Conservation (phyloP, 768 basidiomycete genomes). For the Tremella yokohamensis region DNA sequence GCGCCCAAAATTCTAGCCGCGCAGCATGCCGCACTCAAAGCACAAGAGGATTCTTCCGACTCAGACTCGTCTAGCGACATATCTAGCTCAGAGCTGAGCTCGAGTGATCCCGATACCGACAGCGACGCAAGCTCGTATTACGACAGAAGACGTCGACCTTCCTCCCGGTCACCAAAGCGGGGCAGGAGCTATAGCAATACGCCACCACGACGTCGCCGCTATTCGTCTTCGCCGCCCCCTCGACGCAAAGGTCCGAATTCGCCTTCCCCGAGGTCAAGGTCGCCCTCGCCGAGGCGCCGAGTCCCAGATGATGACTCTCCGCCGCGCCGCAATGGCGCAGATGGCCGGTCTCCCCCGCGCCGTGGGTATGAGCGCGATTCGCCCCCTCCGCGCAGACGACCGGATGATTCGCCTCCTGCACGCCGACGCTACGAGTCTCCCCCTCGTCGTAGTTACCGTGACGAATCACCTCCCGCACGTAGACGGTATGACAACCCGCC, state of each 20-base stretch:
- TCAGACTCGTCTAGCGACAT: constrained; percentile 26
- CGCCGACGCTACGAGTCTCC: neutral
- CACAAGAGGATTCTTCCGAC: constrained; percentile 54
- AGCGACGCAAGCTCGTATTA: constrained; percentile 10
- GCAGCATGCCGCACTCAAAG: constrained; percentile 79
- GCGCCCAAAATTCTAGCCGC: constrained; percentile 95
- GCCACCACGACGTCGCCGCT: constrained; percentile 10
- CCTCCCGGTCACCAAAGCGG: constrained; percentile 19
- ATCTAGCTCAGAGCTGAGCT: constrained; percentile 47
- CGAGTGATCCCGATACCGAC: constrained; percentile 47
- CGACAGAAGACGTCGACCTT: constrained; percentile 21
- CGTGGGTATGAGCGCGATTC: constrained; percentile 7
- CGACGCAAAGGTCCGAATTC: constrained; percentile 30
- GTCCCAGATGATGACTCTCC: constrained; percentile 15
- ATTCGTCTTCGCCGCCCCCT: constrained; percentile 29
- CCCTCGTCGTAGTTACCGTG: neutral
- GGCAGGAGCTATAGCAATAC: constrained; percentile 12
- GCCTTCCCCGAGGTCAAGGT: constrained; percentile 12
- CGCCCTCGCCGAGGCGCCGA: constrained; percentile 5
- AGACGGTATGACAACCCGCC: neutral
- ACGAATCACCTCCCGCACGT: neutral
- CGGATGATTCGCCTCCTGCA: neutral
- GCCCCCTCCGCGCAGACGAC: constrained; percentile 6
- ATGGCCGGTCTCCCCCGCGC: constrained; percentile 12
- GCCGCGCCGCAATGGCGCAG: constrained; percentile 6